Evolutionary conservation across 2,329 filamentous ascomycete genomes (phyloP).

Genomic region (Sclerotinia sclerotiorum): DNA sequence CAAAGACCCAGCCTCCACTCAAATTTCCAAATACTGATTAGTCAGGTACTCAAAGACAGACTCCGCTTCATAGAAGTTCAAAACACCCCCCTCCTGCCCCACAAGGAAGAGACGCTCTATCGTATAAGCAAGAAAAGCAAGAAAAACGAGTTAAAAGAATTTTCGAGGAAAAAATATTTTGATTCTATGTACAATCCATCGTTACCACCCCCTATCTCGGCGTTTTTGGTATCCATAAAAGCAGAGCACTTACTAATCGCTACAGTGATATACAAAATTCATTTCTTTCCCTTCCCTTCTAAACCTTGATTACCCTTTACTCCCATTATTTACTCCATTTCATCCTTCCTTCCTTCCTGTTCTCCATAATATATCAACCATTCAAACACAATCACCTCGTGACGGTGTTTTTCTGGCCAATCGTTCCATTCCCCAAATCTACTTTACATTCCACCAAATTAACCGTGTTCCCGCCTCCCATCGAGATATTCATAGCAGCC

Average conservation of each 20-base stretch:
- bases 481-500: slow-evolving; percentile 35
- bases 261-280: slow-evolving; percentile 25
- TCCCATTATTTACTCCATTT: neutral
- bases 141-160: neutral
- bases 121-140: neutral
- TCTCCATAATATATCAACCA: neutral
- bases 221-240: slow-evolving; percentile 16
- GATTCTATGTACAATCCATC: slow-evolving; percentile 12
- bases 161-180: neutral
- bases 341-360: neutral
- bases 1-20: neutral
- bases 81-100: neutral
- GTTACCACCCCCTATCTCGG: neutral
- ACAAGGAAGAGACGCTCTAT: neutral
- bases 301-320: neutral
- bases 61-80: neutral
- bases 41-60: neutral
- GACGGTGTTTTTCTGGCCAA: neutral
- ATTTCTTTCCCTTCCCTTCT: neutral
- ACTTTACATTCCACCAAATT: slow-evolving; percentile 30
- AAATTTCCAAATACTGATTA: neutral
- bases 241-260: slow-evolving; percentile 13
- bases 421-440: slow-evolving; percentile 13
- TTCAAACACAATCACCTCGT: neutral
- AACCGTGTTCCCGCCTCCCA: slow-evolving; percentile 34